Base-by-base conservation (phyloP, 1,284 basidiomycete genomes). In the Schizophyllum amplum region DNA sequence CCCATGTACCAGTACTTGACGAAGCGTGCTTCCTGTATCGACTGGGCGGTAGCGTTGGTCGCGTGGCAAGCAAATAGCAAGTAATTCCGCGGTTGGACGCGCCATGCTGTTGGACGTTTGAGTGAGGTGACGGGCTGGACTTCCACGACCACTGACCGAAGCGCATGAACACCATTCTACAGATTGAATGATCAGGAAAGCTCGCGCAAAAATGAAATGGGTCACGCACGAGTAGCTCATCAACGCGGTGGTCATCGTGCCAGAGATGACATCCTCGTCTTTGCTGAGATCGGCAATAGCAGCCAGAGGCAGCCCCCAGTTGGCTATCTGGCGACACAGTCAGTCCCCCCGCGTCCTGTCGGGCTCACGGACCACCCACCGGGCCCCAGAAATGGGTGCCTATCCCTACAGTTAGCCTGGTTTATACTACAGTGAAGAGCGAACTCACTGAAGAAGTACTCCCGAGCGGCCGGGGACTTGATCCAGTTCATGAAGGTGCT, bases 381-480 rank as follows among this genome's bases (percentile, higher is more conserved):
- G 92, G 92, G 66, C 93, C 93, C 92, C 93, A 96, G 78, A 96
- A 96, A 72, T 96, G 93, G 60, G 93, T 96, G 69, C 92, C 92
- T 95, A 57, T 20, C 13, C 52, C 51, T 42, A 55, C 20, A 22
- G 21, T 52, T 21, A 60, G 58, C 51, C 59, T 58, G 61, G 66
- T 57, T 51, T 60, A 57, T 52, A 50, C 51, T 50, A 11, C 5
- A 49, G 22, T n/a, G 20, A 24, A 49, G 21, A 23, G 33, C 13
- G 1, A 1, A 82, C 91, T 64, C 61, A 94, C 93, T 95, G 76
- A 96, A 91, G 75, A 97, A 95, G 73, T 97, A 97, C 65, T 93
- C 83, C 65, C 91, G 80, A 21, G 89, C 90, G 52, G 90, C 91
- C 57, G 94, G 94, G 55, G 91, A 94, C 67, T 88, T 87, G 67